Evolutionary conservation across 805 yeast genomes (phyloP).

Genomic region (Phaffomyces antillensis): DNA sequence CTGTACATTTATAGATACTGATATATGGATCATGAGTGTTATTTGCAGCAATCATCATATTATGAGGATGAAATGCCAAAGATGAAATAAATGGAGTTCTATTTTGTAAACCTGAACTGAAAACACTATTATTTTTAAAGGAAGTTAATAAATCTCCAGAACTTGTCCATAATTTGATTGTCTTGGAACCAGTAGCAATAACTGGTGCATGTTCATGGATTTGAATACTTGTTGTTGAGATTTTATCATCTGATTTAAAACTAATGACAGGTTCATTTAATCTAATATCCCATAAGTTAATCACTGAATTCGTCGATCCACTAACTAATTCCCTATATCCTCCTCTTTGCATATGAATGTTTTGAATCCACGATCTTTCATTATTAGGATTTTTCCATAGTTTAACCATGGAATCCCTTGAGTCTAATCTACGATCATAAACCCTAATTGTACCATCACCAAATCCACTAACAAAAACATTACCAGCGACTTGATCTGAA

Average conservation of each 20-base stretch:
- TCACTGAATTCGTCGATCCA: constrained; percentile 75
- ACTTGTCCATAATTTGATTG: constrained; percentile 78
- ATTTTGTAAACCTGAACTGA: constrained; percentile 18
- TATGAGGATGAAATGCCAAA: constrained; percentile 82
- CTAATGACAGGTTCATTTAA: constrained; percentile 59
- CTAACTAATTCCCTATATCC: constrained; percentile 86
- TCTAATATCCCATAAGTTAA: constrained; percentile 89
- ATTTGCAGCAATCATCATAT: constrained; percentile 86
- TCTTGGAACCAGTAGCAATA: constrained; percentile 79
- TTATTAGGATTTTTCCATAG: constrained; percentile 58
- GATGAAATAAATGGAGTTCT: constrained; percentile 47
- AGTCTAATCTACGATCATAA: constrained; percentile 81
- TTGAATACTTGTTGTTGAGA: constrained; percentile 54
- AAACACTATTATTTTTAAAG: constrained; percentile 39
- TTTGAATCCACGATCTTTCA: constrained; percentile 52
- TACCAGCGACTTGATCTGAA: constrained; percentile 93
- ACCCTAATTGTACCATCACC: constrained; percentile 85
- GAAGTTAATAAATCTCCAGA: constrained; percentile 66
- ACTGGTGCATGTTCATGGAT: constrained; percentile 97
- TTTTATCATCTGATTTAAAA: constrained; percentile 44
- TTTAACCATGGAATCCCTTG: constrained; percentile 79
- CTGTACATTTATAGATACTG: constrained; percentile 51
- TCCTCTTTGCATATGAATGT: constrained; percentile 93
- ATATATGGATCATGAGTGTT: constrained; percentile 72
- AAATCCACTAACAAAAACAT: constrained; percentile 84